A percentile compares a stretch with the other conserved stretches of the same genome.
These are phyloP conservation scores for Thermothielavioides terrestris DNA, from an alignment of 495 filamentous ascomycete genomes.

Conservation along the genomic window DNA sequence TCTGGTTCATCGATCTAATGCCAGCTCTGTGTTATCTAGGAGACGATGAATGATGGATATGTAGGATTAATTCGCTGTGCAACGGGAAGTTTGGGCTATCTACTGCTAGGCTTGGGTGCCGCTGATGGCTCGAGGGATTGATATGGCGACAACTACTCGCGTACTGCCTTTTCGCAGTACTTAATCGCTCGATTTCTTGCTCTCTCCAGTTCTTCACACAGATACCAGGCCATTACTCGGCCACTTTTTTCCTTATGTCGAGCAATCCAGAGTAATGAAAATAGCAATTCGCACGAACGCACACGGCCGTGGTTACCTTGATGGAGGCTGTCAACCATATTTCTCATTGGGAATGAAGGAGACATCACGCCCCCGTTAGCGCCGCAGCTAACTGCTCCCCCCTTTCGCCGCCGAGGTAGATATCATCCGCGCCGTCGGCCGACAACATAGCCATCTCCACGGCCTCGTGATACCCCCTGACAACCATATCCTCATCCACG, in stretches of 20 bases:
- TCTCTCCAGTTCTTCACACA: not conserved
- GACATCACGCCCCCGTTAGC: conserved; percentile 35
- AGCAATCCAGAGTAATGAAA: not conserved
- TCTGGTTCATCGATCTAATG: conserved; percentile 5
- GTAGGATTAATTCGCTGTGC: not conserved
- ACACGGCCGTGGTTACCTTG: no score
- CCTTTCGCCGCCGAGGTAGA: conserved; percentile 66
- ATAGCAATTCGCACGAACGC: not conserved
- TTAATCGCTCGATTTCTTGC: not conserved
- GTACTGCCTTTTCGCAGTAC: not conserved
- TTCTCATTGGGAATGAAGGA: not conserved
- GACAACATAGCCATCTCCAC: conserved; percentile 59
- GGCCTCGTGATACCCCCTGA: conserved; percentile 68
- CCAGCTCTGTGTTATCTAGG: conserved; percentile 3
- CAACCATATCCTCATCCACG: conserved; percentile 90
- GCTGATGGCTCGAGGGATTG: no score
- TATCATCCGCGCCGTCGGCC: conserved; percentile 39
- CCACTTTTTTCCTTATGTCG: not conserved
- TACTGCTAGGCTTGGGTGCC: no score
- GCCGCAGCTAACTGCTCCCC: conserved; percentile 57
- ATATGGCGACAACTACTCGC: not conserved
- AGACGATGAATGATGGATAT: conserved; percentile 7
- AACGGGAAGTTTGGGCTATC: no score
- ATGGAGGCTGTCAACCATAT: not conserved
- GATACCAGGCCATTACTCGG: not conserved